These are phyloP conservation scores for Lichtheimia hyalospora DNA, from an alignment of 371 early-diverging fungal genomes.

Conservation along the genomic window DNA sequence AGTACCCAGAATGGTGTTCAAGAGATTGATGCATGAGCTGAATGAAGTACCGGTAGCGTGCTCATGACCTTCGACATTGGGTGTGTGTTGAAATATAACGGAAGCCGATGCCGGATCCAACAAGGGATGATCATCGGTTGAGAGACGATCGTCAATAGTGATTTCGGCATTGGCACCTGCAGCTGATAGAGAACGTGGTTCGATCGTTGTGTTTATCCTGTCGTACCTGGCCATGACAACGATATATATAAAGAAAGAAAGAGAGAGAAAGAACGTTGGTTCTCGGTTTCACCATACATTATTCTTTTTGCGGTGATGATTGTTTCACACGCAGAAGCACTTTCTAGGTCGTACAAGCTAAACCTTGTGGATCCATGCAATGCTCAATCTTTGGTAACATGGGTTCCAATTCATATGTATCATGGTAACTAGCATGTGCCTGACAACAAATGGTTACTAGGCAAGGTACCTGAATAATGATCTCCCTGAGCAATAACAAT, in stretches of 20 bases:
- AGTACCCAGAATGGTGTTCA: conserved; percentile 95
- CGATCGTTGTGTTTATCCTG: conserved; percentile 21
- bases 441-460: no score
- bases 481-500: no score
- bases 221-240: conserved; percentile 27
- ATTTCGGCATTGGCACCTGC: conserved; percentile 22
- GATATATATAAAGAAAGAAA: neutral
- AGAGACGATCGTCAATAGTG: conserved; percentile 7
- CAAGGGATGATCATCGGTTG: conserved; percentile 22
- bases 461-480: no score
- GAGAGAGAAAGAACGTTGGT: neutral
- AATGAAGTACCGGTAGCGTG: conserved; percentile 27
- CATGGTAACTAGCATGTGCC: no score
- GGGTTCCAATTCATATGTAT: no score
- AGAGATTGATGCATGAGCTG: conserved; percentile 70
- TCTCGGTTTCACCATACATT: no score
- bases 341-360: no score
- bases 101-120: conserved; percentile 16
- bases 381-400: no score
- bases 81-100: conserved; percentile 5
- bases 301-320: no score
- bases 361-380: no score
- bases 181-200: conserved; percentile 22
- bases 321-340: no score
- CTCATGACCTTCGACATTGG: conserved; percentile 9